These are phyloP conservation scores for Vitis hybrid DNA, from an alignment of 177 flowering plant species.

Conservation along the genomic window DNA sequence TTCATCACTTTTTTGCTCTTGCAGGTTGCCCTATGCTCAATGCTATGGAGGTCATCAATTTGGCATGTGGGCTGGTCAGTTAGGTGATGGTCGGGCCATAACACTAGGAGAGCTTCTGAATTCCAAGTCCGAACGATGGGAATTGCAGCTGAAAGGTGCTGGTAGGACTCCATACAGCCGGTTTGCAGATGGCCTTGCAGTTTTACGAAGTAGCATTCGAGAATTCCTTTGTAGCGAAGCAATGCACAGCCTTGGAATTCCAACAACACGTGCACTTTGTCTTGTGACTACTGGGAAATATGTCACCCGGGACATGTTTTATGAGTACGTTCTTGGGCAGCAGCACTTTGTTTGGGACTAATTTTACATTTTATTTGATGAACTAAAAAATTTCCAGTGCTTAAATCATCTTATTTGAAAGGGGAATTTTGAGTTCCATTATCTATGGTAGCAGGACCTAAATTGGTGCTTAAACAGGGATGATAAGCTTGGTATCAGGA, in stretches of 20 bases:
- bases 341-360: not conserved
- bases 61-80: conserved; percentile 99
- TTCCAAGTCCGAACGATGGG: conserved; percentile 89
- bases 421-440: not conserved
- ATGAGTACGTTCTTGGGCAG: conserved; percentile 69
- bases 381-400: not conserved
- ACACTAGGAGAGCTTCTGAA: conserved; percentile 89
- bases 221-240: conserved; percentile 99
- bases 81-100: conserved; percentile 98
- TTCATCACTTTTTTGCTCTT: not conserved
- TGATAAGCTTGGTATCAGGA: not conserved
- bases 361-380: too few species aligned
- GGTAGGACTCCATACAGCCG: conserved; percentile 99
- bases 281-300: conserved; percentile 90
- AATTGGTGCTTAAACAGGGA: not conserved
- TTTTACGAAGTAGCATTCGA: conserved; percentile 92
- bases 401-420: not conserved
- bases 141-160: conserved; percentile 96
- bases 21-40: conserved; percentile 90
- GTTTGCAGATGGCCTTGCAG: conserved; percentile 99
- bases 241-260: conserved; percentile 89
- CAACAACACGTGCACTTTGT: conserved; percentile 96
- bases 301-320: conserved; percentile 95
- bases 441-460: too few species aligned
- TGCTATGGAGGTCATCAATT: conserved; percentile 99